Evolutionary conservation across 2,329 filamentous ascomycete species (phyloP), one percentile per base, ranked within the genome.

Genomic region (Davidsoniella neocaledoniae): DNA sequence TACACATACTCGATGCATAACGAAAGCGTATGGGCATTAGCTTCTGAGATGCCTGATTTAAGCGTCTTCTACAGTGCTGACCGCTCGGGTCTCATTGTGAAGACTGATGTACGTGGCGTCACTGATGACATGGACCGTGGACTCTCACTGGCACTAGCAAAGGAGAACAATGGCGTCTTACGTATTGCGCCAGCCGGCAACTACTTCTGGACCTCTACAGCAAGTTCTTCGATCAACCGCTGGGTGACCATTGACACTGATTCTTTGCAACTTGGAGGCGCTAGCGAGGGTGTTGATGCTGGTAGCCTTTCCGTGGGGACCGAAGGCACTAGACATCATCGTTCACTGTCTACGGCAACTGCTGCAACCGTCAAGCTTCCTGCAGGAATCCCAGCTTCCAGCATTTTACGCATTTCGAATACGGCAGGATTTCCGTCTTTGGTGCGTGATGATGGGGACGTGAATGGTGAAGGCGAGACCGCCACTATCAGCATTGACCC

Each of bases 1-100:
- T 86, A 95, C 65, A 98, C 91, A 0, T 75, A 98, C 58, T 95
- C 88, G 49, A 98, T 98, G 91, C 91, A 98, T 66, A 94, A 94
- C 61, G 87, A 94, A 61, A 95, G 88, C 61, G 86, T 98, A 19
- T 98, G 91, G 91, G 93, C 86, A 1, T 71, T 98, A 19, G 94
- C 83, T 64, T 95, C 91, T 0, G 81, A 90, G 49, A 79, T 94
- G 58, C 87, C 88, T 0, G 75, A 83, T 52, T 73, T 98, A 3
- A 81, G 82, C 8, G 76, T 94, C 26, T 96, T 98, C 64, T 96
- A 96, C 67, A 96, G 90, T 50, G 85, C 83, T 57, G 91, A 98
- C 64, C 81, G 90, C 47, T 88, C 86, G 1, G 91, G 91, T 2
- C 66, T 95, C 54, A 81, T 98, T n/a, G 90, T 87, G 49, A 98